Conservation (phyloP, 1,139 yeast genomes). For the Suhomyces yuchorum region DNA sequence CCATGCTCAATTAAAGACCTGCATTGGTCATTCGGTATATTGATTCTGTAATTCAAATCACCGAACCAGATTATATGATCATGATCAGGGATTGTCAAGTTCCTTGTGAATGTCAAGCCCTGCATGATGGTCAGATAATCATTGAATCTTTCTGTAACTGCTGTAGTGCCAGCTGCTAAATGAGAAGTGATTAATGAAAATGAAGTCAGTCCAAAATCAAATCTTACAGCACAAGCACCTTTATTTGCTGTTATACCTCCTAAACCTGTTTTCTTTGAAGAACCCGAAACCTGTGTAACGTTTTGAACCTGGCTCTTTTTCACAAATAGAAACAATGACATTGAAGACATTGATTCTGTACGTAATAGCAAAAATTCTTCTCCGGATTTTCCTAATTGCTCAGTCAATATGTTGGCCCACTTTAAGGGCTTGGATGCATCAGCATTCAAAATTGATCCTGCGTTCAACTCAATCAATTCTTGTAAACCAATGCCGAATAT, state of each 20-base stretch:
- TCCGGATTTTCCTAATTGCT: constrained; percentile 51
- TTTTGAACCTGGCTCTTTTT: constrained; percentile 60
- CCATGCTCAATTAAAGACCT: constrained; percentile 54
- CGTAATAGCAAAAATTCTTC: constrained; percentile 43
- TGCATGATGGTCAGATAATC: constrained; percentile 81
- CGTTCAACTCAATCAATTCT: constrained; percentile 88
- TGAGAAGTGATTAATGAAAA: constrained; percentile 89
- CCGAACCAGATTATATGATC: constrained; percentile 94
- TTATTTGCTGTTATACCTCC: constrained; percentile 93
- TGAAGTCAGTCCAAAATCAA: constrained; percentile 73
- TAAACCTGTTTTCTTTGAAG: constrained; percentile 82
- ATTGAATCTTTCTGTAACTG: constrained; percentile 82
- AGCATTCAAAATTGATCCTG: constrained; percentile 75
- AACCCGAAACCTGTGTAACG: constrained; percentile 76
- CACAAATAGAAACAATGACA: constrained; percentile 58
- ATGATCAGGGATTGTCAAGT: constrained; percentile 71
- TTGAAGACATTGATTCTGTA: constrained; percentile 48
- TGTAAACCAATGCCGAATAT: constrained; percentile 87
- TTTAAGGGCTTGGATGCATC: constrained; percentile 63
- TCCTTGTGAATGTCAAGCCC: constrained; percentile 77
- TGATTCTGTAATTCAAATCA: constrained; percentile 87
- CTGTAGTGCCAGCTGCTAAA: constrained; percentile 88
- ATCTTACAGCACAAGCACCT: constrained; percentile 87
- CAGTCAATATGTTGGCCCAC: constrained; percentile 62
- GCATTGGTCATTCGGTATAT: constrained; percentile 74